A percentile compares a stretch with the other conserved stretches of the same genome.
Evolutionary conservation across 108 stramenopile species (phyloP).

Genomic region (Chaetoceros tenuissimus): DNA sequence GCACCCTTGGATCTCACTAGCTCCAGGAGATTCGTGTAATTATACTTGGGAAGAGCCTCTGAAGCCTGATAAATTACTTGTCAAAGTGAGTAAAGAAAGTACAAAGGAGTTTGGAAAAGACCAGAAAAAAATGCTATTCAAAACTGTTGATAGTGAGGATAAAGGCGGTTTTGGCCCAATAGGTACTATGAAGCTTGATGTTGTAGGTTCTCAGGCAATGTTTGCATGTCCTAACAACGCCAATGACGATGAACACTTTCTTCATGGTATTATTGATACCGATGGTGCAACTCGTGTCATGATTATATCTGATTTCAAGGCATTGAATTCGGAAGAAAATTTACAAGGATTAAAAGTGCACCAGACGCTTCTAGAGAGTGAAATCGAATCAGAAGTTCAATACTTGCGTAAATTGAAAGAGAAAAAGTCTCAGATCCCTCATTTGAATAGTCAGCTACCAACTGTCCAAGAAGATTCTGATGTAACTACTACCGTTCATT

Average conservation of each 20-base stretch:
- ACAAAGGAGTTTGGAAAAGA: not conserved
- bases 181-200: slow-evolving; percentile 70
- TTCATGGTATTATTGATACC: slow-evolving; percentile 67
- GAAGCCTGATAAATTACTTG: slow-evolving; percentile 69
- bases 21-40: slow-evolving; percentile 58
- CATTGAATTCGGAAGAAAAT: slow-evolving; percentile 26
- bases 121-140: slow-evolving; percentile 27
- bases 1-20: slow-evolving; percentile 66
- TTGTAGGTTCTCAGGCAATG: slow-evolving; percentile 63
- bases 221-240: slow-evolving; percentile 43
- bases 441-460: not conserved
- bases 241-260: slow-evolving; percentile 11
- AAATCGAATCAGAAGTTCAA: slow-evolving; percentile 33
- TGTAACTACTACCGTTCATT: slow-evolving; percentile 3
- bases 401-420: slow-evolving; percentile 18
- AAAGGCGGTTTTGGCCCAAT: slow-evolving; percentile 55
- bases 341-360: slow-evolving; percentile 28
- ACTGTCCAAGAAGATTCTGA: not conserved
- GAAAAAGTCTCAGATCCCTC: slow-evolving; percentile 9
- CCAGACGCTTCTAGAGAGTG: slow-evolving; percentile 34
- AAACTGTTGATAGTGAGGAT: slow-evolving; percentile 65
- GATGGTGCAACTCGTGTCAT: slow-evolving; percentile 76
- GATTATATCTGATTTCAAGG: slow-evolving; percentile 50
- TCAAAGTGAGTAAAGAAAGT: slow-evolving; percentile 43
- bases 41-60: slow-evolving; percentile 89